These are phyloP conservation scores for Kodamaea suecica DNA, from an alignment of 1,139 yeast species.

Conservation along the genomic window DNA sequence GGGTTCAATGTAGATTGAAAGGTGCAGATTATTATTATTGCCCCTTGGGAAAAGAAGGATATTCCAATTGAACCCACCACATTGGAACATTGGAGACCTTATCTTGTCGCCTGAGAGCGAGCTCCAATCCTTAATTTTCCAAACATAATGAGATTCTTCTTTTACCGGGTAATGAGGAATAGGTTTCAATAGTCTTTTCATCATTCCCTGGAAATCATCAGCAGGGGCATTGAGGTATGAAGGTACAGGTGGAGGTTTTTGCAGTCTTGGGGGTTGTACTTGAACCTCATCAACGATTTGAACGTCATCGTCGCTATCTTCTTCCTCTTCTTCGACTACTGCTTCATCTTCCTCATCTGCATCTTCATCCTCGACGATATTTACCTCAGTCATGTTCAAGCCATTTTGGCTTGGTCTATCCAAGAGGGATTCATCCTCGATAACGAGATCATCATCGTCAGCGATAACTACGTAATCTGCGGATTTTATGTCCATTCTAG, in stretches of 20 bases:
- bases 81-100: constrained; percentile 52
- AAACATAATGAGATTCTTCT: constrained; percentile 51
- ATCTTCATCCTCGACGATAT: constrained; percentile 1
- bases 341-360: constrained; percentile 5
- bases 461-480: constrained; percentile 8
- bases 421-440: constrained; percentile 3
- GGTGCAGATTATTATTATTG: constrained; percentile 43
- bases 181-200: constrained; percentile 37
- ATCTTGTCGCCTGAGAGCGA: constrained; percentile 47
- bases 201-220: constrained; percentile 27
- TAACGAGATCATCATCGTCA: constrained; percentile 5
- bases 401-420: constrained; percentile 1
- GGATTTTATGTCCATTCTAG: constrained; percentile 4
- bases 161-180: constrained; percentile 43
- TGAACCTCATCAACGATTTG: constrained; percentile 9
- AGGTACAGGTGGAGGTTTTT: constrained; percentile 3
- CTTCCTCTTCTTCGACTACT: constrained; percentile 8
- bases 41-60: constrained; percentile 77
- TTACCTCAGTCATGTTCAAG: constrained; percentile 1
- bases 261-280: constrained; percentile 1
- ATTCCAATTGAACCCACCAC: constrained; percentile 75
- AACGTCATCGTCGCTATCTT: constrained; percentile 12
- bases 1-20: constrained; percentile 66
- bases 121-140: constrained; percentile 74
- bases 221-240: constrained; percentile 24